phyloP scores from a whole-genome alignment of 140 eudicot species.

The Erigeron philadelphicus region DNA sequence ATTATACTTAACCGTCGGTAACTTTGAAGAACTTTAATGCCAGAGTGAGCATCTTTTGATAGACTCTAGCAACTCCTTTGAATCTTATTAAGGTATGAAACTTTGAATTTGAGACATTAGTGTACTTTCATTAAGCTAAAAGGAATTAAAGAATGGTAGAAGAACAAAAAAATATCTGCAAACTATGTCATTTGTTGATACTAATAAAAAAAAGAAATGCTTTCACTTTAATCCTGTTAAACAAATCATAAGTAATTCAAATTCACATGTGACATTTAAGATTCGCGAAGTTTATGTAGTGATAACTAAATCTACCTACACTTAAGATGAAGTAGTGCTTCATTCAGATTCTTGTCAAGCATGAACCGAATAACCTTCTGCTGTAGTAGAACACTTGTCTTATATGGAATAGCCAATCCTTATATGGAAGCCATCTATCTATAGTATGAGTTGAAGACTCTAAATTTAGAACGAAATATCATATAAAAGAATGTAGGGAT shows the following conservation, averaged over 20 bases:
- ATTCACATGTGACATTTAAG: conserved; percentile 7
- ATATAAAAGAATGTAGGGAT: background rate
- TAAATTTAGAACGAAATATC: background rate
- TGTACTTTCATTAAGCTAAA: background rate
- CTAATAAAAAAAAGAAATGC: background rate
- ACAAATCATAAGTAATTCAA: background rate
- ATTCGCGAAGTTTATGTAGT: conserved; percentile 2
- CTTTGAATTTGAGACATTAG: background rate
- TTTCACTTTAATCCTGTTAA: background rate
- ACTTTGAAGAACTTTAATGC: too few species aligned
- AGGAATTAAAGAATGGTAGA: background rate
- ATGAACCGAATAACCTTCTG: background rate
- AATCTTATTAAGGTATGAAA: background rate
- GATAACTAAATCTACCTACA: conserved; percentile 7
- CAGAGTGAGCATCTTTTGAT: background rate
- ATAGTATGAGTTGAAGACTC: background rate
- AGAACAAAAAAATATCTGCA: background rate
- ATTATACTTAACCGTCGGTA: too few species aligned
- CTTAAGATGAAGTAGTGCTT: background rate
- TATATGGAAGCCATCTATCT: background rate
- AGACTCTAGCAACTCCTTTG: background rate
- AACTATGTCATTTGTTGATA: background rate
- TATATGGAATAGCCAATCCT: conserved; percentile 5
- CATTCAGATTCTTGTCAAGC: conserved; percentile 4
- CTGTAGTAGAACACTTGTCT: background rate